Evolutionary conservation across 768 basidiomycete species (phyloP), one percentile per base, ranked within the genome.

Genomic region (Dictyophora rubrovolvata): DNA sequence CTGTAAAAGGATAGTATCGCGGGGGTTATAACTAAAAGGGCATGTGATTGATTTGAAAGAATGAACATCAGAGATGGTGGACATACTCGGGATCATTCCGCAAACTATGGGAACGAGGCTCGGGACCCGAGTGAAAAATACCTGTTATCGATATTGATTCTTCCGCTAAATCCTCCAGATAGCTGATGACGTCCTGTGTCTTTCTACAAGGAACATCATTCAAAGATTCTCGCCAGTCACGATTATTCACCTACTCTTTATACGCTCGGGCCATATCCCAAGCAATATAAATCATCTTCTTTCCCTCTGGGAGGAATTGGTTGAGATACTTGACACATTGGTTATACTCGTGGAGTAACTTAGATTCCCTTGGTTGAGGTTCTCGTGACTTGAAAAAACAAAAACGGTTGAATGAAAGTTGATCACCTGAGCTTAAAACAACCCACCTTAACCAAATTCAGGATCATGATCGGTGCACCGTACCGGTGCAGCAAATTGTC

Each of bases 191-290:
- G 66, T 97, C 95, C 68, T 93, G 89, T 7, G 88, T 92, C 68
- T 93, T 94, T 73, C 93, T 95, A 61, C 6, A 14, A 56, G 28
- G 14, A 1, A 53, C 22, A 16, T 53, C 53, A 42, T 33, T 50
- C 22, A 9, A 42, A 60, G 48, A n/a, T 17, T 60, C 28, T 28
- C 47, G 28, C 21, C 34, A 18, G 7, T 68, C 67, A 2, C 28
- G 9, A 18, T 46, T n/a, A 62, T 53, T 5, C 17, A 64, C 79
- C n/a, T 65, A 91, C 93, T 92, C 89, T 69, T 96, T 96, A 63
- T 93, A 91, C 1, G 94, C 93, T 46, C 88, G 79, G 4, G 87
- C 86, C 89, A 98, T 96, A 69, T 99, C 96, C 90, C 93, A 99
- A 14, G 93, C 84, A 48, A 90, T 82, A 68, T 98, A 96, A 14